These are phyloP conservation scores for Phyllosticta paracitricarpa DNA, from an alignment of 2,329 filamentous ascomycete genomes.

Conservation along the genomic window DNA sequence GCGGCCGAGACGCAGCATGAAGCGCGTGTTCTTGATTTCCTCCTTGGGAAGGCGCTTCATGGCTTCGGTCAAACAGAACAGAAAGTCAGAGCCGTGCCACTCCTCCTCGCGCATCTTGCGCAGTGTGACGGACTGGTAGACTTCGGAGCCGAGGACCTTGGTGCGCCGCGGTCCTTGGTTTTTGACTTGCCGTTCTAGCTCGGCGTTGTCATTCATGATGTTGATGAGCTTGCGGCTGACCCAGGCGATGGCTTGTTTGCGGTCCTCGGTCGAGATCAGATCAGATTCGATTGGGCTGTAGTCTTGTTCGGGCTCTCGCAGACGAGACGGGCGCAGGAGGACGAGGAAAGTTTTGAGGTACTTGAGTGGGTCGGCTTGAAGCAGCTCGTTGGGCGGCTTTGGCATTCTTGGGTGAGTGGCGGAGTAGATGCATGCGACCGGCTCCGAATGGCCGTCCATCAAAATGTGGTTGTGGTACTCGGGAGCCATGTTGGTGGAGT, in stretches of 20 bases:
- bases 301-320: not conserved
- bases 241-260: not conserved
- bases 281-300: not conserved
- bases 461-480: not conserved
- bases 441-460: not conserved
- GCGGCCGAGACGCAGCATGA: not conserved
- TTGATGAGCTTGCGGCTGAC: not conserved
- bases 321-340: not conserved
- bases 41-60: conserved; percentile 4
- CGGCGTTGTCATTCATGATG: conserved; percentile 3
- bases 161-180: conserved; percentile 1
- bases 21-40: conserved; percentile 1
- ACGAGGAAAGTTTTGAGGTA: conserved; percentile 2
- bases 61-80: conserved; percentile 4
- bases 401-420: not conserved
- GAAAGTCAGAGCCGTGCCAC: conserved; percentile 1
- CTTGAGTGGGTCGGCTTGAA: not conserved
- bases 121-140: not conserved
- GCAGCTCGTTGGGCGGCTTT: not conserved
- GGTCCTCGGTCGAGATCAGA: not conserved
- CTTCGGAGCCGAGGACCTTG: not conserved
- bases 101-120: not conserved
- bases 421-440: not conserved
- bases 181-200: conserved; percentile 2
- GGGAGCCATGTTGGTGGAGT: not conserved